phyloP scores from a whole-genome alignment of 2,329 filamentous ascomycete species.

The Zasmidium citrigriseum region DNA sequence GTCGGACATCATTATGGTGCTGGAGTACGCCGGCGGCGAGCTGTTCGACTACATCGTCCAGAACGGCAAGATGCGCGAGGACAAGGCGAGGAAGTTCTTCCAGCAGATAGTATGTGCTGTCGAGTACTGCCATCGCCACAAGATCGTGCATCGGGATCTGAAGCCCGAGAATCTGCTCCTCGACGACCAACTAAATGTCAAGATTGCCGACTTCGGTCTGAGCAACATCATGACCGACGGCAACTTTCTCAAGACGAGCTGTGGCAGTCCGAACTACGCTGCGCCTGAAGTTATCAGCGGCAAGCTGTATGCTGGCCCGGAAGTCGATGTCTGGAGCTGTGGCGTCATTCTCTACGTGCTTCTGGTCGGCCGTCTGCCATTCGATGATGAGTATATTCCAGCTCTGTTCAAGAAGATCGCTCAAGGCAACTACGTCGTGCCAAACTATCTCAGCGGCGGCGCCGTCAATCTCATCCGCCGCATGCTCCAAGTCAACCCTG shows the following conservation, averaged over 20 bases:
- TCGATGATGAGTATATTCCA: slow-evolving; percentile 98
- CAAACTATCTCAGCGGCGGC: slow-evolving; percentile 84
- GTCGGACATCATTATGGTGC: slow-evolving; percentile 96
- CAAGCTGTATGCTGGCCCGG: slow-evolving; percentile 94
- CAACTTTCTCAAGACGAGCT: slow-evolving; percentile 98
- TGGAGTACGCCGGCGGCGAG: slow-evolving; percentile 95
- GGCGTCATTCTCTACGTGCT: slow-evolving; percentile 68
- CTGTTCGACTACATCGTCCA: slow-evolving; percentile 98
- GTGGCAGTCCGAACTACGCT: slow-evolving; percentile 96
- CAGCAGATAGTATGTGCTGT: slow-evolving; percentile 99
- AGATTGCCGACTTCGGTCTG: slow-evolving; percentile 97
- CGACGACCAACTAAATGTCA: slow-evolving; percentile 94
- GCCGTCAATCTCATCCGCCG: slow-evolving; percentile 81
- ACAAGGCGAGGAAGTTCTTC: slow-evolving; percentile 94
- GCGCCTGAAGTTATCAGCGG: slow-evolving; percentile 97
- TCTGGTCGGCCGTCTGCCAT: slow-evolving; percentile 73
- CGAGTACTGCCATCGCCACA: slow-evolving; percentile 97
- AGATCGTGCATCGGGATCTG: slow-evolving; percentile 95
- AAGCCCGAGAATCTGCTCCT: slow-evolving; percentile 97
- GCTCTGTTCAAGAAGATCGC: slow-evolving; percentile 97
- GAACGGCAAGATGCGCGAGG: slow-evolving; percentile 86
- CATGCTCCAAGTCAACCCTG: slow-evolving; percentile 94
- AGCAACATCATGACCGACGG: slow-evolving; percentile 99
- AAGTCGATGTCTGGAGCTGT: slow-evolving; percentile 97
- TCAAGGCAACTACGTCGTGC: slow-evolving; percentile 88